Evolutionary conservation across 495 filamentous ascomycete genomes (phyloP).

Genomic region (Hyaloscypha bicolor): DNA sequence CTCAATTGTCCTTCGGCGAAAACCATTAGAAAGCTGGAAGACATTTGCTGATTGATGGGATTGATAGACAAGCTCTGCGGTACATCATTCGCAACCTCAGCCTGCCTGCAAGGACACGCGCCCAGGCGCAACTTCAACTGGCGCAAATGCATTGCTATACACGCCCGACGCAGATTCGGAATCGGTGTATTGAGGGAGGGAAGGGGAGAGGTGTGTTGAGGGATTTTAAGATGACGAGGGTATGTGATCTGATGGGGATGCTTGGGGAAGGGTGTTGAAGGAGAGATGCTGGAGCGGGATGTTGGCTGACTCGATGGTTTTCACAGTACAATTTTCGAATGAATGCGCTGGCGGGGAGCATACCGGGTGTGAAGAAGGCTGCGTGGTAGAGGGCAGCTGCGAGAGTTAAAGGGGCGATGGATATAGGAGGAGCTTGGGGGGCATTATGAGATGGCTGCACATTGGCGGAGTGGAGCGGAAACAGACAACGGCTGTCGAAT

Average conservation of each 20-base stretch:
- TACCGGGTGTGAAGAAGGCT: constrained; percentile 94
- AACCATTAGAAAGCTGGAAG: neutral
- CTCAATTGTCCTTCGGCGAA: neutral
- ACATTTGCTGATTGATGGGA: neutral
- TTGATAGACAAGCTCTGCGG: constrained; percentile 84
- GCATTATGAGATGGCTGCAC: neutral
- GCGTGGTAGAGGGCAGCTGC: constrained; percentile 65
- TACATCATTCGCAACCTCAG: constrained; percentile 92
- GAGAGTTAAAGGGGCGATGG: neutral
- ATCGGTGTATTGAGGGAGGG: constrained; percentile 87
- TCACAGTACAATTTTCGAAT: constrained; percentile 85
- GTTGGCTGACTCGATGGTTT: neutral
- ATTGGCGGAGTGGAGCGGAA: too few species aligned
- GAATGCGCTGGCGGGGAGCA: constrained; percentile 81
- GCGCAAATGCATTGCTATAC: constrained; percentile 95
- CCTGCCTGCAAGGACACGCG: constrained; percentile 76
- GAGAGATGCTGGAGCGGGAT: neutral
- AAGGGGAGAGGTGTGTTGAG: constrained; percentile 82
- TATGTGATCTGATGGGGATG: constrained; percentile 48
- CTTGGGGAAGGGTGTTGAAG: neutral
- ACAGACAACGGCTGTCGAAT: too few species aligned
- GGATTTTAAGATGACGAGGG: constrained; percentile 88
- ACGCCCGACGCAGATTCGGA: constrained; percentile 87
- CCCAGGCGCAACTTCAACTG: constrained; percentile 88
- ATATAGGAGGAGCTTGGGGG: neutral